Base-by-base conservation (phyloP, 495 filamentous ascomycete species). In the Massariosphaeria phaeospora region DNA sequence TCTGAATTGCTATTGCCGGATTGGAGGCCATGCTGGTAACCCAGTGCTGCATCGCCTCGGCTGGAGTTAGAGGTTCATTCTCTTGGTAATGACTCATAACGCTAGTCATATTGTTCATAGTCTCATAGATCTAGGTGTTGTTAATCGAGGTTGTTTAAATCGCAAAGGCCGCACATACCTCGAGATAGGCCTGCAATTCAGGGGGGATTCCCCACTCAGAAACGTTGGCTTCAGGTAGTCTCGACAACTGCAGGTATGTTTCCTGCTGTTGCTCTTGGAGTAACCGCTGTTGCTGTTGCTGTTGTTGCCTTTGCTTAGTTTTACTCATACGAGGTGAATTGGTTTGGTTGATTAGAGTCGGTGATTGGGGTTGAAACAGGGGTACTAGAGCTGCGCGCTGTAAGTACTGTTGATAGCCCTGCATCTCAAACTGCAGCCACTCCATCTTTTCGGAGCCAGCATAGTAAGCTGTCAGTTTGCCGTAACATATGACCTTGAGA, bases 321-420 rank as follows among this genome's bases (percentile, higher is more conserved):
- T 73, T 73, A 54, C 56, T 67, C 62, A 72, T 62, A 23, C 72
- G 70, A 3, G 72, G 72, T 10, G 69, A 72, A 27, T 63, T 50
- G 8, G 59, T 65, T 38, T 64, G 53, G 27, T 35, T 58, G 18
- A 59, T 13, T 20, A 47, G 55, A 35, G 52, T 62, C 1, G 63
- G 66, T 21, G 68, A 63, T 21, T 42, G 34, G 38, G 57, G 54
- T n/a, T 35, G 33, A 20, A 67, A 61, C 15, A 68, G 46, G 5
- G 24, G 24, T 47, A 70, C 59, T 11, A 72, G 31, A 12, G 44
- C 45, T 23, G 61, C 13, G 17, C 61, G 42, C 27, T 61, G 49
- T 36, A 72, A 54, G 43, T 63, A 65, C 45, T 70, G 50, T 27
- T 69, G 33, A 59, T 67, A 50, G 48, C 55, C 45, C 26, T 60